Evolutionary conservation across 176 grass and related monocot species (phyloP).

Genomic region (Tillandsia leiboldiana): DNA sequence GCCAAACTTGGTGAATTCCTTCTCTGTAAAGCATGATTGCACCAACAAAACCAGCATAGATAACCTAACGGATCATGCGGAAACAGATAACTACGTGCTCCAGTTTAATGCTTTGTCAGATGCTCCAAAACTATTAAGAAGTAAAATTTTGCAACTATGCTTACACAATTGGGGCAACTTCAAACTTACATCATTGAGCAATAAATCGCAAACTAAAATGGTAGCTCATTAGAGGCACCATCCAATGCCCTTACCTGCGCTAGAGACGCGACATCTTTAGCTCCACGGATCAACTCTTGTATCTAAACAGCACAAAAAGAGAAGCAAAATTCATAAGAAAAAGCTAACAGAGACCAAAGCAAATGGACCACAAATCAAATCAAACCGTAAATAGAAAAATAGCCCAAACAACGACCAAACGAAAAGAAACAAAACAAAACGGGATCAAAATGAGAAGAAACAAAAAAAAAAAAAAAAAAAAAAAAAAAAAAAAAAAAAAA

Average conservation of each 20-base stretch:
- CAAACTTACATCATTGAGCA: too few relatives aligned
- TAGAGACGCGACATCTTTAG: constrained; percentile 60
- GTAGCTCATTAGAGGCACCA: background rate
- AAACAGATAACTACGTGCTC: too few relatives aligned
- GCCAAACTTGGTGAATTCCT: too few relatives aligned
- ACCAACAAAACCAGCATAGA: too few relatives aligned
- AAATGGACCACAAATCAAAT: too few relatives aligned
- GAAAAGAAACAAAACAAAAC: background rate
- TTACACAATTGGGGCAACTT: too few relatives aligned
- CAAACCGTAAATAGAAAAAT: background rate
- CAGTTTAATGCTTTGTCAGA: too few relatives aligned
- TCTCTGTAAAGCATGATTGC: too few relatives aligned
- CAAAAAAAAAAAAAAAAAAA: background rate
- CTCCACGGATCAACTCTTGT: constrained; percentile 60
- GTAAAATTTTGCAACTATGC: too few relatives aligned
- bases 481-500: background rate
- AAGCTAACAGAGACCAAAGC: background rate
- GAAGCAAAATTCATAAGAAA: background rate
- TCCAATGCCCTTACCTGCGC: constrained; percentile 50
- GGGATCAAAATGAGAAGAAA: background rate
- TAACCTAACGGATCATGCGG: too few relatives aligned
- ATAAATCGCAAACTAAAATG: background rate
- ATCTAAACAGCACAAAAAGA: constrained; percentile 36
- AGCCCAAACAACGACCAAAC: background rate
- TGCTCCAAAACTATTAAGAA: too few relatives aligned